Evolutionary conservation across 768 basidiomycete genomes (phyloP).

Genomic region (Sarcodon sp.): DNA sequence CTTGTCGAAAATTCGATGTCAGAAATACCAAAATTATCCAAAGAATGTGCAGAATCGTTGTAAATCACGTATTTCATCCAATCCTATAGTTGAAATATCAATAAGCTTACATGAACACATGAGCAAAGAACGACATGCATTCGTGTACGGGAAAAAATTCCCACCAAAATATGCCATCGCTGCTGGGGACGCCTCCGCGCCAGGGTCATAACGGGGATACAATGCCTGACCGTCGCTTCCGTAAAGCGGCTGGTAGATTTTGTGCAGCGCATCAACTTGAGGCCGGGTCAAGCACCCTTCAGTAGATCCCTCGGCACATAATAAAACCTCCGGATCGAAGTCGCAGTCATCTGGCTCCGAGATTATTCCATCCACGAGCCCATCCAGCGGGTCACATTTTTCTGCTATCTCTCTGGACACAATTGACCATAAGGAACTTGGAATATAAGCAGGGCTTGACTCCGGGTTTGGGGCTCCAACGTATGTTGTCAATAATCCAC

Average conservation of each 20-base stretch:
- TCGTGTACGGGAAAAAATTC: neutral
- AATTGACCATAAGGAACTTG: neutral
- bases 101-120: too few relatives aligned
- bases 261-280: neutral
- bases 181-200: neutral
- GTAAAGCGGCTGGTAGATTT: neutral
- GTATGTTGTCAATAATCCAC: neutral
- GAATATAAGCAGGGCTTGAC: neutral
- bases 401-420: neutral
- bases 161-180: neutral
- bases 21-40: neutral
- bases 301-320: neutral
- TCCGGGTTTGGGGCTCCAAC: neutral
- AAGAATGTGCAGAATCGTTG: neutral
- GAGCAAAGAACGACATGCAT: neutral
- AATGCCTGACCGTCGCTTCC: neutral
- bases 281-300: neutral
- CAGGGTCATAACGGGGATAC: neutral
- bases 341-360: neutral
- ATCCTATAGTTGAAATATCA: neutral
- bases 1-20: neutral
- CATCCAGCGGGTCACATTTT: neutral
- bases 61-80: neutral
- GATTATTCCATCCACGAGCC: neutral
- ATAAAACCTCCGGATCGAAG: neutral